These are phyloP conservation scores for Cytospora mali DNA, from an alignment of 2,329 filamentous ascomycete genomes.

Conservation along the genomic window DNA sequence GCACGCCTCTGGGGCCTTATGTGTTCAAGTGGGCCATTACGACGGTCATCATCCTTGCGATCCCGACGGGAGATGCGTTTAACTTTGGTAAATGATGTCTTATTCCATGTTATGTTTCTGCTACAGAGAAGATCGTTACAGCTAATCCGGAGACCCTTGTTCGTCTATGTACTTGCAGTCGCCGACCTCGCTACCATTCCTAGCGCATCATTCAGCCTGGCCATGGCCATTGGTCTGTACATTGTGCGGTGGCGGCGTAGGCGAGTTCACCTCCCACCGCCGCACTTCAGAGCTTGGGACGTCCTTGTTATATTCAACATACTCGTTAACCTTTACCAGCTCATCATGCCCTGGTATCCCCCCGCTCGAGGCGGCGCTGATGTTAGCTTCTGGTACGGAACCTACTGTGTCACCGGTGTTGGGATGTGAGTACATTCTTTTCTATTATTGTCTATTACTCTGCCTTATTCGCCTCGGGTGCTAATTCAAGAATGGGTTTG, in stretches of 20 bases:
- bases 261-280: slow-evolving; percentile 46
- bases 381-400: slow-evolving; percentile 71
- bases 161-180: background rate
- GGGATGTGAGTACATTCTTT: background rate
- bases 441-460: too few species aligned
- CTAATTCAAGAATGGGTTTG: too few species aligned
- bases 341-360: slow-evolving; percentile 70
- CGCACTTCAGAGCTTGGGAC: slow-evolving; percentile 60
- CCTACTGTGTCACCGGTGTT: slow-evolving; percentile 60
- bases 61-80: slow-evolving; percentile 66
- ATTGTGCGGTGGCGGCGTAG: slow-evolving; percentile 55
- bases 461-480: too few species aligned
- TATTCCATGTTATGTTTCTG: background rate
- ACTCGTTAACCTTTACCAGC: slow-evolving; percentile 57
- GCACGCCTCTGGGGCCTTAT: slow-evolving; percentile 63
- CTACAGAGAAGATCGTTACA: too few species aligned
- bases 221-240: slow-evolving; percentile 57
- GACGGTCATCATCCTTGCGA: slow-evolving; percentile 60
- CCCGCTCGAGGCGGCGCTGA: slow-evolving; percentile 62
- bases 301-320: slow-evolving; percentile 58
- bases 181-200: slow-evolving; percentile 8
- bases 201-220: slow-evolving; percentile 48
- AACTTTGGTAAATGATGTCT: slow-evolving; percentile 51
- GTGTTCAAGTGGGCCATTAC: slow-evolving; percentile 60
- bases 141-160: slow-evolving; percentile 36